Conservation (phyloP, 1,284 basidiomycete species). For the Trametes versicolor region DNA sequence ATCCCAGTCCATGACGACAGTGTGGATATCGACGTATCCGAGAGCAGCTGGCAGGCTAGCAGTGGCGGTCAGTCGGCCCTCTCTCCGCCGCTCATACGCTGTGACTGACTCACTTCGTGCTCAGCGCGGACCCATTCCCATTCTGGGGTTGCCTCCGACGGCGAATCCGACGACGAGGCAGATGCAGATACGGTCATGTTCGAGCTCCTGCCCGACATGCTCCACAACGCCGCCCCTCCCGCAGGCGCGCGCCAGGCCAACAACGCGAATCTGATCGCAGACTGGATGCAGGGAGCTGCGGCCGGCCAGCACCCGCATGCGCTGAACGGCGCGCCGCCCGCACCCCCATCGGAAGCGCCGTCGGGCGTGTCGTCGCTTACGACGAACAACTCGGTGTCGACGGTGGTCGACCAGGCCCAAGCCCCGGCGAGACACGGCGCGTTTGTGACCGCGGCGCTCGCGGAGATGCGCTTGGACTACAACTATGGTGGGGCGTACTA, state of each 20-base stretch:
- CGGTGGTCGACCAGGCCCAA: slow-evolving; percentile 11
- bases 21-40: slow-evolving; percentile 48
- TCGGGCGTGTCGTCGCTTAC: slow-evolving; percentile 10
- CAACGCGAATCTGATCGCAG: neutral
- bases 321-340: neutral
- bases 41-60: slow-evolving; percentile 58
- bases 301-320: neutral
- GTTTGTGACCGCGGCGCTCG: neutral
- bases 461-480: neutral
- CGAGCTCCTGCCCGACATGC: neutral
- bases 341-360: slow-evolving; percentile 12
- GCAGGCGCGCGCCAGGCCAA: neutral
- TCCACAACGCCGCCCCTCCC: neutral
- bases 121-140: slow-evolving; percentile 16
- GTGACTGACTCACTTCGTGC: neutral
- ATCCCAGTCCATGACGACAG: slow-evolving; percentile 35
- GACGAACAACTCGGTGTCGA: slow-evolving; percentile 16
- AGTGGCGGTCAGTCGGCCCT: slow-evolving; percentile 47
- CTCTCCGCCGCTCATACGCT: neutral
- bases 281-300: neutral
- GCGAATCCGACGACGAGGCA: slow-evolving; percentile 14
- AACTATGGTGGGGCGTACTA: neutral
- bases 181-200: slow-evolving; percentile 12
- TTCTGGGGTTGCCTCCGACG: slow-evolving; percentile 5
- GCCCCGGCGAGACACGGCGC: neutral